Evolutionary conservation across 1,139 yeast genomes (phyloP), one percentile per base, ranked within the genome.

Genomic region (Hemisphaericaspora lyxosophila): DNA sequence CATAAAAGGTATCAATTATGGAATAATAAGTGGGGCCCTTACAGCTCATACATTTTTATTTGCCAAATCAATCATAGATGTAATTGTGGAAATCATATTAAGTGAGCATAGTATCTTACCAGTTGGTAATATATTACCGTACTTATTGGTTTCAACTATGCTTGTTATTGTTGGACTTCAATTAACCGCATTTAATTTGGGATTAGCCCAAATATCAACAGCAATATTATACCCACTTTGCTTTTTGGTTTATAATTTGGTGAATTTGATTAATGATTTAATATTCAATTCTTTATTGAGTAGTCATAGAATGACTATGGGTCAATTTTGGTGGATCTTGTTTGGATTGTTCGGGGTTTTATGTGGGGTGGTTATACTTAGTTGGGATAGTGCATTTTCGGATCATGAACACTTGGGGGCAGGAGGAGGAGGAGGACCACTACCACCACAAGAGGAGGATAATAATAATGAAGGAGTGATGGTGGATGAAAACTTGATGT

Each of bases 41-140:
- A 85, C 95, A 0, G 95, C 96, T 0, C 95, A 87, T 55, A 85
- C 95, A 0, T 73, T 89, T 40, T 69, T 89, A 37, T 75, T 87
- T 64, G 96, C 96, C 20, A 89, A 89, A 58, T 80, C 90, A 1
- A 75, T 87, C 0, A 85, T 88, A 12, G 95, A 87, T 51, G 78
- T 85, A 14, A 59, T 83, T 4, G 55, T 80, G 2, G 70, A 66
- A 33, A 67, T 78, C 1, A 60, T 80, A 12, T 31, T 71, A 13
- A 63, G 63, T 38, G 57, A 61, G 6, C 53, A 44, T 45, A 26
- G 31, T 16, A 53, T 51, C 17, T 47, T 60, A 15, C 50, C 59
- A 5, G 46, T 60, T 3, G 42, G 47, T 26, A 57, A 59, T 35
- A 40, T 57, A 39, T 57, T 56, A 23, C 73, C 69, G 22, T 75